A percentile compares a stretch with the other conserved stretches of the same genome.
These are phyloP conservation scores for Penstemon newberryi DNA, from an alignment of 257 asterid genomes.

Conservation along the genomic window DNA sequence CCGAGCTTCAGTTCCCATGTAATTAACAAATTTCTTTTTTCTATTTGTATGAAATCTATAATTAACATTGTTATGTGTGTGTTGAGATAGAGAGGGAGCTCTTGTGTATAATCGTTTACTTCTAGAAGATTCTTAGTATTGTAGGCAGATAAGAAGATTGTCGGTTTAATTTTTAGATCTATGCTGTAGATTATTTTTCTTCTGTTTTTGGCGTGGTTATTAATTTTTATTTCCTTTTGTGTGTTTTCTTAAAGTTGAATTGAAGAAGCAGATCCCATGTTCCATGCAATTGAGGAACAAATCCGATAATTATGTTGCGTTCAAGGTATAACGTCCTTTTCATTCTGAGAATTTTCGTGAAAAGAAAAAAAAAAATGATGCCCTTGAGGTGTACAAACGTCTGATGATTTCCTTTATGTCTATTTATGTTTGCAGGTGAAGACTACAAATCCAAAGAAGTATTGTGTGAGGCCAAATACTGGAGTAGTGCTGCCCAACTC, in stretches of 20 bases:
- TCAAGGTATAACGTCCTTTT: constrained; percentile 53
- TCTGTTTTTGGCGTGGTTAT: constrained; percentile 22
- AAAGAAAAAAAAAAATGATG: neutral
- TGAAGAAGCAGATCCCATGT: constrained; percentile 90
- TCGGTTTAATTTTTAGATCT: constrained; percentile 36
- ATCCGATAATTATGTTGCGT: constrained; percentile 61
- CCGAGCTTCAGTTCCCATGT: constrained; percentile 81
- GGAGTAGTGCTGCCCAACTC: constrained; percentile 88
- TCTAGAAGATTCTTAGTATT: constrained; percentile 23
- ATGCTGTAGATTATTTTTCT: constrained; percentile 20
- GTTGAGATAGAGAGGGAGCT: neutral
- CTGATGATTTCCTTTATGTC: constrained; percentile 19
- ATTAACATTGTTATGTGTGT: constrained; percentile 5
- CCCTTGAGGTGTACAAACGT: neutral
- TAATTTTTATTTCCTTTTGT: constrained; percentile 20
- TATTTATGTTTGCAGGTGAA: constrained; percentile 64
- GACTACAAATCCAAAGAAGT: constrained; percentile 98
- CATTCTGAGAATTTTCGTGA: neutral
- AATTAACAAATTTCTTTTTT: neutral
- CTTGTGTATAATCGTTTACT: neutral
- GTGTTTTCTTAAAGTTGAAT: constrained; percentile 48
- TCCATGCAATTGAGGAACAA: constrained; percentile 69
- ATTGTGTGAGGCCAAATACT: constrained; percentile 96
- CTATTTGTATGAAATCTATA: neutral
- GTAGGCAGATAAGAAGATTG: constrained; percentile 5